Evolutionary conservation across 2,329 filamentous ascomycete genomes (phyloP), one percentile per base, ranked within the genome.

Genomic region (Aspergillus pseudonomiae): DNA sequence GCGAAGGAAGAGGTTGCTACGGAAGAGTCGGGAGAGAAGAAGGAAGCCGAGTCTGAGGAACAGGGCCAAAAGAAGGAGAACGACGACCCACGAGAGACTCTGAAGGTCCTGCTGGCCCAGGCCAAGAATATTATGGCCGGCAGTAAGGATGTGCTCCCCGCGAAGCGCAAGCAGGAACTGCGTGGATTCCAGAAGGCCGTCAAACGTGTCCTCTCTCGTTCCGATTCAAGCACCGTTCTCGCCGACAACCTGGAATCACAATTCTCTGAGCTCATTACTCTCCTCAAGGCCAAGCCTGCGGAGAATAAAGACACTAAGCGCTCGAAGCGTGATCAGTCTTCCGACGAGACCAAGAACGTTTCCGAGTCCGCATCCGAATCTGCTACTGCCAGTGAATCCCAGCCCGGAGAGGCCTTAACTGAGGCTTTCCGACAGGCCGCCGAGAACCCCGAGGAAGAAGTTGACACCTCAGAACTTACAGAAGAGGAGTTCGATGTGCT

Each of bases 141-240:
- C 62, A 76, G 85, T 63, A 80, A 83, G 64, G 78, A 82, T 5
- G 67, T 75, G 26, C 80, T 93, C 39, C 85, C 85, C 36, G 91
- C 87, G 60, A 90, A 89, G 75, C 88, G 90, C 74, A 95, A 94
- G 82, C 88, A 90, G 74, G 85, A 89, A 60, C 83, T 96, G 60
- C 90, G 93, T 57, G 80, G 84, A n/a, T 91, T 96, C 80, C 82
- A 90, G 64, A 85, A 85, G 70, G 83, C 86, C 30, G 84, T 91
- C 53, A 87, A 87, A 71, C 83, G 85, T 53, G 85, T 90, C 52
- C 82, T 94, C 55, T 82, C 84, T 59, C 83, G 85, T 61, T 82
- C 86, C 63, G 70, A 78, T 21, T 77, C 79, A 41, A 78, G 76
- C 64, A 80, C 76, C 14, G 77, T 82, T 28, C 74, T 80, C 28